A percentile compares a stretch with the other conserved stretches of the same genome.
phyloP scores from a whole-genome alignment of 495 filamentous ascomycete species.

The Aspergillus hancockii region DNA sequence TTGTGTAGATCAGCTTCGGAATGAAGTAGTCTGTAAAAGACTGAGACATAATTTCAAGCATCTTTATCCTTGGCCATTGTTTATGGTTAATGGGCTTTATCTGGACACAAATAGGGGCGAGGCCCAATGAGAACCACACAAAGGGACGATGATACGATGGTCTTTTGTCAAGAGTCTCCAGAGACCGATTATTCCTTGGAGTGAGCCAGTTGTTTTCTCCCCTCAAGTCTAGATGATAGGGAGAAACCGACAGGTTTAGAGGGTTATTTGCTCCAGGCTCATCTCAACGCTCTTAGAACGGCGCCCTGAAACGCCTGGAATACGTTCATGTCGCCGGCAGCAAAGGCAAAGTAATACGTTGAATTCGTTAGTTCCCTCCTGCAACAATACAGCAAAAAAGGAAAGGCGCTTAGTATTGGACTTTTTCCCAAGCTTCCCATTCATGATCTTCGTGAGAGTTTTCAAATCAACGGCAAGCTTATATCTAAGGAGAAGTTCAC shows the following conservation, averaged over 20 bases:
- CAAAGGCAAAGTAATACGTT: constrained; percentile 55
- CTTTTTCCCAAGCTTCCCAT: constrained; percentile 71
- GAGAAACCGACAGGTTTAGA: neutral
- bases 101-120: too few relatives aligned
- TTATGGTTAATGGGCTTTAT: too few relatives aligned
- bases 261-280: neutral
- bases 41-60: too few relatives aligned
- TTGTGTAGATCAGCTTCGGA: too few relatives aligned
- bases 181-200: too few relatives aligned
- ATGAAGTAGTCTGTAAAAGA: too few relatives aligned
- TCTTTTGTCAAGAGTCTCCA: too few relatives aligned
- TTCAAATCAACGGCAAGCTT: constrained; percentile 56
- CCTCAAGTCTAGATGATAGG: too few relatives aligned
- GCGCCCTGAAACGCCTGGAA: constrained; percentile 34
- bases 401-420: constrained; percentile 50
- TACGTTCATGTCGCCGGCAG: constrained; percentile 52
- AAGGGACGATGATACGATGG: too few relatives aligned
- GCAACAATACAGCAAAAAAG: constrained; percentile 29
- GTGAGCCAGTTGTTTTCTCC: too few relatives aligned
- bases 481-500: constrained; percentile 56
- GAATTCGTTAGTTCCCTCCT: constrained; percentile 46
- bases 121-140: too few relatives aligned
- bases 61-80: too few relatives aligned
- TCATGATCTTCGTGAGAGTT: constrained; percentile 61
- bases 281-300: constrained; percentile 13